Percentiles rank a stretch among this genome's conserved stretches.
phyloP scores from a whole-genome alignment of 2,329 filamentous ascomycete species.

The Cladophialophora psammophila region DNA sequence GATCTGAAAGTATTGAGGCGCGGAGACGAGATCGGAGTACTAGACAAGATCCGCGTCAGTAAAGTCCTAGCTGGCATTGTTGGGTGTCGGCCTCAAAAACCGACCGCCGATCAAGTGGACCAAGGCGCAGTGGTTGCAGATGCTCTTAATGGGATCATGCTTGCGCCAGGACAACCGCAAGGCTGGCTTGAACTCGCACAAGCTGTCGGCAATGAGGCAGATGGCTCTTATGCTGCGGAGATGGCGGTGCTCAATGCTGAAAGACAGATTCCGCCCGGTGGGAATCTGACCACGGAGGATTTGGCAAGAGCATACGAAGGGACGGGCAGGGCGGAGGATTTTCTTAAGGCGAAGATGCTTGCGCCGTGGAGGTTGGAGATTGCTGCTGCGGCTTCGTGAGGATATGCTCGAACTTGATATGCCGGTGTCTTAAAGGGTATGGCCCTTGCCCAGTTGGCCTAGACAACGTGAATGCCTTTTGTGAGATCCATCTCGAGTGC shows the following conservation, averaged over 20 bases:
- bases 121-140: constrained; percentile 64
- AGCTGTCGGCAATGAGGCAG: constrained; percentile 58
- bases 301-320: constrained; percentile 77
- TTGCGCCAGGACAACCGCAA: constrained; percentile 78
- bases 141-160: constrained; percentile 78
- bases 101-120: constrained; percentile 50
- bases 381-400: constrained; percentile 17
- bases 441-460: background rate
- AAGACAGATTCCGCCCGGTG: constrained; percentile 75
- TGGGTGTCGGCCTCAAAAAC: constrained; percentile 59
- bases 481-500: background rate
- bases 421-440: background rate
- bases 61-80: constrained; percentile 79
- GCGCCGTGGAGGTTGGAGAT: constrained; percentile 73
- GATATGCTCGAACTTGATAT: background rate
- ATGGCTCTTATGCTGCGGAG: constrained; percentile 67
- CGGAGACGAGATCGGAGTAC: constrained; percentile 66
- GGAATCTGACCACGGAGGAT: constrained; percentile 71
- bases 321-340: constrained; percentile 74
- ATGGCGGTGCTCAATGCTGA: constrained; percentile 84
- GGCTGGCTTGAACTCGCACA: constrained; percentile 81
- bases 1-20: constrained; percentile 78
- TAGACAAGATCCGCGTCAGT: constrained; percentile 73
- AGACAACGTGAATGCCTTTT: background rate
- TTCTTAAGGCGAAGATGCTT: constrained; percentile 77